Base-by-base conservation (phyloP, 1,284 basidiomycete genomes). In the Trichosporon sp. region DNA sequence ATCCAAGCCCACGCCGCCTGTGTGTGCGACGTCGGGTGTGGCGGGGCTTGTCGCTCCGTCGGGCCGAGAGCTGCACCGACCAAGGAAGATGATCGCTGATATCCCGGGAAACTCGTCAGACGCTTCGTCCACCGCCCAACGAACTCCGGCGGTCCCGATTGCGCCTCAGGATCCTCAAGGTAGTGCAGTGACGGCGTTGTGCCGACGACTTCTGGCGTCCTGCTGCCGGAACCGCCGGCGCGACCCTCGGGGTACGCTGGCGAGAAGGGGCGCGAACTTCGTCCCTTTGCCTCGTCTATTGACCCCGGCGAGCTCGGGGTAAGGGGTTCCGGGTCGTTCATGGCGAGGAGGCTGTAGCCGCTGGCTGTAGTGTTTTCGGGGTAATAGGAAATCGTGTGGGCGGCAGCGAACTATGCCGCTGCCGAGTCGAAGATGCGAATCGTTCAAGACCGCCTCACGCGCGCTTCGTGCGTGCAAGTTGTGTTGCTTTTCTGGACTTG, bases 61-160 rank as follows among this genome's bases (percentile, higher is more conserved):
- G 67, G 67, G 4, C 67, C 67, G 9, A 69, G 65, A 16, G 64
- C 49, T 16, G 13, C 36, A 37, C 60, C 40, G 8, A 56, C 13
- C 13, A 34, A 7, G 4, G 49, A 27, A 8, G 10, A 8, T 11
- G 27, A n/a, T 9, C 46, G 21, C 1, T 3, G 5, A 27, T 54
- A 54, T 2, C 49, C 49, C 6, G 49, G 57, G 21, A 29, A 16
- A 11, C 4, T n/a, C 21, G 57, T 25, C 49, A 34, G 34, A 23
- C 31, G 52, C 16, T 10, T 16, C n/a, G 9, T 11, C 59, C 21
- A 60, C n/a, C 32, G 37, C 23, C 7, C 25, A 2, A 32, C 59
- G 33, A 23, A 52, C 27, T 21, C 40, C 13, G 56, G 37, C 27
- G 14, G 33, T 11, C 49, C 21, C 25, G 37, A 31, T 14, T 27